Evolutionary conservation across 2,329 filamentous ascomycete genomes (phyloP), one percentile per base, ranked within the genome.

Genomic region (Nannizzia gypsea): DNA sequence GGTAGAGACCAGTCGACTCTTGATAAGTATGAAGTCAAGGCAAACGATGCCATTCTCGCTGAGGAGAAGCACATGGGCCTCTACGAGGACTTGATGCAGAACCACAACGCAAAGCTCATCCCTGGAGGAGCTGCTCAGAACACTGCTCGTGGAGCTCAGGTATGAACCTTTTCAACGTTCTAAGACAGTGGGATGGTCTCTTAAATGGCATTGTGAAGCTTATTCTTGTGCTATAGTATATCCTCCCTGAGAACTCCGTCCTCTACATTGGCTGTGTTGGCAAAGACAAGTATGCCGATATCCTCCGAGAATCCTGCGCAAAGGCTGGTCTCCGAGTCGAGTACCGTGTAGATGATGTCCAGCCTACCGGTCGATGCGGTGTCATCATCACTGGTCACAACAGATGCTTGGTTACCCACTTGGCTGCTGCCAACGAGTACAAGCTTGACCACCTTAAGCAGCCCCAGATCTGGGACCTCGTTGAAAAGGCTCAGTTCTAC

Each of bases 81-180:
- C 71, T 99, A 90, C 76, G 91, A 97, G 73, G 93, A 99, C 71
- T 83, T 97, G 67, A 83, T 96, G 69, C 87, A 88, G 77, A 92
- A 93, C 82, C 89, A 86, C 78, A 84, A 93, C 69, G 92, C 92
- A 64, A 95, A 95, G 78, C 81, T 97, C 73, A 93, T 97, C 72
- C 90, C 93, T 59, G 93, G 93, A 66, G 93, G 93, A 70, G 93
- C 93, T 60, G 93, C 93, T 31, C 93, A 99, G 79, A 99, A 99
- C 83, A 95, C 90, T 59, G 92, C 93, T 67, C 87, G 93, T 71
- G 93, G 93, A 67, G 93, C 92, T 65, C 89, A 93, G 75, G 81
- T 82, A 77, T 60, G 67, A 48, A 31, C 50, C n/a, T 15, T 20
- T 17, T 9, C n/a, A 4, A 17, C 15, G 38, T 15, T 22, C 11